Conservation (phyloP, 1,139 yeast genomes). For the Pneumocystis canis region DNA sequence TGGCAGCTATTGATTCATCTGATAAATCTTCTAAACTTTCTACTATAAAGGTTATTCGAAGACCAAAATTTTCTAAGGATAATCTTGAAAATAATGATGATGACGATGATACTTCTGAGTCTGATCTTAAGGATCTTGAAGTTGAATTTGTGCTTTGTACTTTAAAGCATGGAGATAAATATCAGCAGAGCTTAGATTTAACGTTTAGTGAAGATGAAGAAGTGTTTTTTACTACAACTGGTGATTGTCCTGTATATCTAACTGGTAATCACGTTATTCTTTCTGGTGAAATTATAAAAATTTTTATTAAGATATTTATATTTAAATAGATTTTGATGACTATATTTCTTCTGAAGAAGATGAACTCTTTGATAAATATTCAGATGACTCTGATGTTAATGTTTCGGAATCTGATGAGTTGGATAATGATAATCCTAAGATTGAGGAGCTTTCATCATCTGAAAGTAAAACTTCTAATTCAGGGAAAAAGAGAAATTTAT, state of each 20-base stretch:
- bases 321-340: slow-evolving; percentile 42
- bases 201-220: slow-evolving; percentile 90
- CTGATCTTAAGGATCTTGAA: slow-evolving; percentile 30
- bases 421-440: slow-evolving; percentile 25
- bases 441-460: slow-evolving; percentile 19
- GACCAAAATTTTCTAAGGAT: slow-evolving; percentile 29
- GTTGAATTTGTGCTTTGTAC: slow-evolving; percentile 60
- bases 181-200: slow-evolving; percentile 81
- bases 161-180: slow-evolving; percentile 59
- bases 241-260: slow-evolving; percentile 70
- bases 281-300: slow-evolving; percentile 36
- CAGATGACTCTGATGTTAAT: slow-evolving; percentile 31
- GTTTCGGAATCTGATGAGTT: slow-evolving; percentile 31
- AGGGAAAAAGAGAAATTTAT: slow-evolving; percentile 32
- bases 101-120: slow-evolving; percentile 29
- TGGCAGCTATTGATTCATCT: slow-evolving; percentile 91
- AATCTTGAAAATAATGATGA: slow-evolving; percentile 25
- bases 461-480: slow-evolving; percentile 24
- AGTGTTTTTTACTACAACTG: slow-evolving; percentile 84
- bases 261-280: slow-evolving; percentile 93
- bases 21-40: slow-evolving; percentile 71
- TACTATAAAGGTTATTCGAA: slow-evolving; percentile 50
- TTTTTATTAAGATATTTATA: slow-evolving; percentile 17
- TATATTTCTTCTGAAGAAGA: slow-evolving; percentile 89
- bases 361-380: slow-evolving; percentile 37